These are phyloP conservation scores for Parathielavia appendiculata DNA, from an alignment of 495 filamentous ascomycete genomes.

Conservation along the genomic window DNA sequence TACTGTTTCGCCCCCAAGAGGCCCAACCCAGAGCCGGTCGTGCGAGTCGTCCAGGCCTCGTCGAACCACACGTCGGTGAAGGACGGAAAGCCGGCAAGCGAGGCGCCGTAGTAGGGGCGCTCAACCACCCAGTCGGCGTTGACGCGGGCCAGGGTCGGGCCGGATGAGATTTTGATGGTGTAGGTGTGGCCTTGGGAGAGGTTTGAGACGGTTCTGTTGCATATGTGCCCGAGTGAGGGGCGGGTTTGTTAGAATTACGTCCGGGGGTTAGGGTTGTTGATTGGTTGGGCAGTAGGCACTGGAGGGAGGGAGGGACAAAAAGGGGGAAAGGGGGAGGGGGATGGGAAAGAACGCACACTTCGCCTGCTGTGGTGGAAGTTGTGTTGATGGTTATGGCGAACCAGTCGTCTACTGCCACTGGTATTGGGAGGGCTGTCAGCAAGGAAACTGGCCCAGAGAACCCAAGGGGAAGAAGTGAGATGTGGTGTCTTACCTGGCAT, in stretches of 20 bases:
- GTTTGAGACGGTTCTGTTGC: slow-evolving; percentile 24
- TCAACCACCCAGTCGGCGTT: slow-evolving; percentile 34
- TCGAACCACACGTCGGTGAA: slow-evolving; percentile 33
- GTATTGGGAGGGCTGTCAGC: background rate
- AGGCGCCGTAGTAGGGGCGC: slow-evolving; percentile 24
- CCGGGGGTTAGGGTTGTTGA: background rate
- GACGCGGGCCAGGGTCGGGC: slow-evolving; percentile 22
- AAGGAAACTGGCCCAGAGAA: no score
- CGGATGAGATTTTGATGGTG: slow-evolving; percentile 14
- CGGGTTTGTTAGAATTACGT: background rate
- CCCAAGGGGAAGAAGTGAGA: no score
- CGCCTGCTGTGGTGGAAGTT: slow-evolving; percentile 22
- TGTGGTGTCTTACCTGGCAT: slow-evolving; percentile 20
- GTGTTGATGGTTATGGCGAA: slow-evolving; percentile 30
- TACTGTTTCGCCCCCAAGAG: slow-evolving; percentile 28
- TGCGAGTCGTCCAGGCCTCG: slow-evolving; percentile 18
- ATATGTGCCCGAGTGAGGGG: background rate
- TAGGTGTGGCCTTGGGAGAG: slow-evolving; percentile 14
- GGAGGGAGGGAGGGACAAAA: background rate
- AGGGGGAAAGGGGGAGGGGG: background rate
- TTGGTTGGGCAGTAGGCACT: background rate
- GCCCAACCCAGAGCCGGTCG: slow-evolving; percentile 11
- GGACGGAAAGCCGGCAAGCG: slow-evolving; percentile 21
- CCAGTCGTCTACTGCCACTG: slow-evolving; percentile 28
- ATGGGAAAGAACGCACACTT: slow-evolving; percentile 17